Conservation (phyloP, 345 rosid genomes). For the Eucalyptus erythrocorys region DNA sequence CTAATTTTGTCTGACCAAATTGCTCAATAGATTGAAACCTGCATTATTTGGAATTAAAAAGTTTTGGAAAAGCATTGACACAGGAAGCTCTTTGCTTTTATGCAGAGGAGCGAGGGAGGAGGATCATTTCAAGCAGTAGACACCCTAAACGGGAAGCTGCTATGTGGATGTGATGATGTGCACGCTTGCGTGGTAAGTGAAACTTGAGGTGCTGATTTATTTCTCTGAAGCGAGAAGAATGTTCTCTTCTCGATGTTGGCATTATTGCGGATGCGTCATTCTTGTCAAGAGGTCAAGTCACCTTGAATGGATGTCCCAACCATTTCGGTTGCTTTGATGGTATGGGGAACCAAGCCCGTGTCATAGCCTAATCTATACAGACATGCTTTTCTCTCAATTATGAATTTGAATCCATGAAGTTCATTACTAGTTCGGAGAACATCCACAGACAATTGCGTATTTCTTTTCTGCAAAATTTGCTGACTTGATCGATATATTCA, state of each 20-base stretch:
- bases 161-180: conserved; percentile 39
- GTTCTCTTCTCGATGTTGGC: not conserved
- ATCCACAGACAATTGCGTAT: not conserved
- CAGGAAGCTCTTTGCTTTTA: not conserved
- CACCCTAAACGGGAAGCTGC: conserved; percentile 36
- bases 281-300: not conserved
- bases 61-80: not conserved
- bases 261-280: not conserved
- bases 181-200: conserved; percentile 18
- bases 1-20: not conserved
- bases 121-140: conserved; percentile 58
- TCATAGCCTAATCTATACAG: not conserved
- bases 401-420: not conserved
- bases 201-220: not conserved
- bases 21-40: not conserved
- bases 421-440: not conserved
- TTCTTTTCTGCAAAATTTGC: not conserved
- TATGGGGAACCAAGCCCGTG: not conserved
- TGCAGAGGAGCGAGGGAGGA: conserved; percentile 63
- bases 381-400: not conserved
- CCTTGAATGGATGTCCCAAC: not conserved
- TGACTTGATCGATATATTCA: not conserved
- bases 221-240: not conserved
- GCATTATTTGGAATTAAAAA: not conserved
- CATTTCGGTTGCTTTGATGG: not conserved